Base-by-base conservation (phyloP, 2,329 filamentous ascomycete species). In the Talaromyces piceae region DNA sequence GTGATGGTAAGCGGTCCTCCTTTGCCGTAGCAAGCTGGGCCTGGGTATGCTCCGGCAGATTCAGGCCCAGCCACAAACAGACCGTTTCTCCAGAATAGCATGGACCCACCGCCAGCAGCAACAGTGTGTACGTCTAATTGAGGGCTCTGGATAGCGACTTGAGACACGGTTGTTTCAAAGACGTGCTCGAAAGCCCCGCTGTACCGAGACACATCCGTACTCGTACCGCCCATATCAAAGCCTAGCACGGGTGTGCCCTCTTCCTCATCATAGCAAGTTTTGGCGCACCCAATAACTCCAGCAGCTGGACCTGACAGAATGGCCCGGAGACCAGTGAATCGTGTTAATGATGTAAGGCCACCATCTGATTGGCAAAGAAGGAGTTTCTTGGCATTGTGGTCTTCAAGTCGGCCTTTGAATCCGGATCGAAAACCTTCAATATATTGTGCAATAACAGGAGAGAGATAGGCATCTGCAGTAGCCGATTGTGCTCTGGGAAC, bases 191-290 rank as follows among this genome's bases (percentile, higher is more conserved):
- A 93, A 47, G 87, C 76, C 12, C 90, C 90, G 50, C 86, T 87
- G 61, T 91, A 95, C 49, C 91, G 77, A 37, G 87, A 91, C 9
- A 95, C 64, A 66, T 96, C 91, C 1, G 91, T 95, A 55, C 84
- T 90, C 0, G 91, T 96, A 8, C 90, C 90, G 26, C 88, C 88
- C 91, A 96, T 96, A 62, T 95, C 91, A 63, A 96, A 95, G 0
- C 91, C 91, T 60, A 95, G 93, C 5, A 95, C 86, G 0, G 89
- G 88, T 1, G 81, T 88, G 60, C 82, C 86, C 0, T 87, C 91
- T 53, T 86, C 75, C 0, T 83, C 78, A 58, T 95, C 90, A 63
- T 91, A 95, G 1, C 85, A 91, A 0, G 90, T 95, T 27, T 89
- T 80, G n/a, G 90, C 89, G 65, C 94, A 94, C 2, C 90, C 90